Base-by-base conservation (phyloP, 2,329 filamentous ascomycete species). In the Pseudopithomyces maydicus region DNA sequence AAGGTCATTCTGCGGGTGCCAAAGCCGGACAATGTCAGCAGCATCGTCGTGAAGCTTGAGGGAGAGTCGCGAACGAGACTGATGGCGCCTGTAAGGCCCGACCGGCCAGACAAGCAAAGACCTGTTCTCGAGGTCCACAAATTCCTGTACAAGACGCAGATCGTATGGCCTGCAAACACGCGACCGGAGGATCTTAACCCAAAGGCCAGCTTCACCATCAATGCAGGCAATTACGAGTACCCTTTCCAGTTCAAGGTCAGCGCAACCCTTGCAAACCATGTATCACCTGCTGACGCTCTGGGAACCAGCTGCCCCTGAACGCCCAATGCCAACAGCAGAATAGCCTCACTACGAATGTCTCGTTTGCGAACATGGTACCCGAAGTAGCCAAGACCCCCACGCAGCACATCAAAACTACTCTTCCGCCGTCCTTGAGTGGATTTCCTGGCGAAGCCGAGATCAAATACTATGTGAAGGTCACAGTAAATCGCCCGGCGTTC, bases 391-490 rank as follows among this genome's bases (percentile, higher is more conserved):
- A 74, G 61, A 74, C 78, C 4, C 76, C 80, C 2, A 75, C 77
- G 42, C 79, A 78, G 45, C 95, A 99, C 78, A 86, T 95, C 61
- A 95, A 90, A 70, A 87, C 88, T 65, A 96, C 93, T 0, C 81
- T 99, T 11, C 95, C 95, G 5, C 95, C 95, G 0, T 96, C 92
- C 4, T 80, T 98, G 52, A 90, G 85, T n/a, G 92, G 91, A 2
- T 93, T 95, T 64, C 91, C 91, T 0, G 89, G 89, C 32, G 87
- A 93, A 74, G 94, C 93, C 20, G 92, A 97, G 76, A 93, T 98
- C 58, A 85, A 88, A 65, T 99, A 99, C 77, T 99, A 91, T 73
- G 84, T 98, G 72, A 99, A 99, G 75, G 92, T 90, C n/a, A 98
- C 95, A 0, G 88, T 98, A 6, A 91, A 92, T 69, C 84, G 92